Conservation (phyloP, 768 basidiomycete genomes). For the Rhizopogon roseolus region DNA sequence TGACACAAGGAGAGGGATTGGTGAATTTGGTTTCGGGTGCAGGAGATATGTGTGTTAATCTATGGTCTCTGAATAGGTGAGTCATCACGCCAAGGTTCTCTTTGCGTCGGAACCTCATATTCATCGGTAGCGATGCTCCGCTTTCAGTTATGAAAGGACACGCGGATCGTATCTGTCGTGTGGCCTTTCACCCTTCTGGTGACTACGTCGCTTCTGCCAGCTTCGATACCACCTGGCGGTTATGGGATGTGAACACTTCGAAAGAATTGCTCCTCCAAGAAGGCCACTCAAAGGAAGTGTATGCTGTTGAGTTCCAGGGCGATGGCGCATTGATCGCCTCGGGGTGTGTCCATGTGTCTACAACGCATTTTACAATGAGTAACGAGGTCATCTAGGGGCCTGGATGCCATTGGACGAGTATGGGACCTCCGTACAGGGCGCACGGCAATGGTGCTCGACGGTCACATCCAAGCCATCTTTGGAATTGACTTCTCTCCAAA, state of each 20-base stretch:
- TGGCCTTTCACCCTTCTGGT: conserved; percentile 96
- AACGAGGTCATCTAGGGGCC: conserved; percentile 51
- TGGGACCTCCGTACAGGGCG: conserved; percentile 96
- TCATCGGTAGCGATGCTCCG: conserved; percentile 64
- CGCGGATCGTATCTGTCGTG: conserved; percentile 84
- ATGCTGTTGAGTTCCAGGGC: conserved; percentile 91
- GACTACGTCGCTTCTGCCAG: conserved; percentile 91
- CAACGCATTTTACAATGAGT: not conserved
- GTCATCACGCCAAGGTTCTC: conserved; percentile 6
- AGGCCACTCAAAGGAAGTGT: conserved; percentile 96
- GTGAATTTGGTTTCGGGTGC: conserved; percentile 91
- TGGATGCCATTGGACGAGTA: conserved; percentile 94
- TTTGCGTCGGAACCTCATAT: not conserved
- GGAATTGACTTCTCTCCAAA: conserved; percentile 92
- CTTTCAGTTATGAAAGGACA: conserved; percentile 87
- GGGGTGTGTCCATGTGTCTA: conserved; percentile 51
- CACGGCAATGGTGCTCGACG: conserved; percentile 97
- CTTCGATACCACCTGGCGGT: conserved; percentile 95
- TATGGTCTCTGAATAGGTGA: conserved; percentile 88
- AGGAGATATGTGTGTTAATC: conserved; percentile 77
- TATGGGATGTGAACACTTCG: conserved; percentile 87
- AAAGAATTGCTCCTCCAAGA: conserved; percentile 89
- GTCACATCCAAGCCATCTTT: conserved; percentile 91
- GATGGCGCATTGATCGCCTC: conserved; percentile 93
- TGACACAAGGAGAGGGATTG: conserved; percentile 53